A percentile compares a stretch with the other conserved stretches of the same genome.
phyloP scores from a whole-genome alignment of 176 grass and related monocot species.

The Melocanna baccifera region DNA sequence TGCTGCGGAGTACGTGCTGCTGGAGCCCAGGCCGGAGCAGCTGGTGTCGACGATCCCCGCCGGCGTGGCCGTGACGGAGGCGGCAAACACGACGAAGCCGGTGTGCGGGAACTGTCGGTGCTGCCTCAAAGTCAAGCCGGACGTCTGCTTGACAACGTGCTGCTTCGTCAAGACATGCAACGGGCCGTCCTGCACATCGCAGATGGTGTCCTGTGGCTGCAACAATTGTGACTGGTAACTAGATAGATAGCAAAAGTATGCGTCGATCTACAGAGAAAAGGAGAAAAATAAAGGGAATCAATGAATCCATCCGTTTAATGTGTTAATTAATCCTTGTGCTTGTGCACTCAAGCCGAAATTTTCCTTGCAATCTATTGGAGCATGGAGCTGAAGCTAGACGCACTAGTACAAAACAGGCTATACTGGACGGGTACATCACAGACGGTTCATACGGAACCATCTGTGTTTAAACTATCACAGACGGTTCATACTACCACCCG shows the following conservation, averaged over 20 bases:
- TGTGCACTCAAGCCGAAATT: too few species aligned
- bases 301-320: too few species aligned
- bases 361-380: too few species aligned
- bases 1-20: not conserved
- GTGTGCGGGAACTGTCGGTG: constrained; percentile 34
- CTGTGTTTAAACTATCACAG: too few species aligned
- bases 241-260: not conserved
- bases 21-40: not conserved
- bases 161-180: constrained; percentile 40
- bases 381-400: too few species aligned
- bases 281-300: too few species aligned
- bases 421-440: too few species aligned
- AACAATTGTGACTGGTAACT: not conserved
- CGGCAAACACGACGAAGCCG: not conserved
- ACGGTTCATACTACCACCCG: too few species aligned
- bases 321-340: too few species aligned
- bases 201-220: constrained; percentile 33
- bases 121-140: constrained; percentile 11
- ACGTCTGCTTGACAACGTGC: constrained; percentile 32
- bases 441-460: too few species aligned
- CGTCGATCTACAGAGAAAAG: too few species aligned
- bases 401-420: too few species aligned
- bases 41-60: not conserved
- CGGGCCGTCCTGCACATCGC: constrained; percentile 21
- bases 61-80: not conserved